phyloP scores from a whole-genome alignment of 805 yeast species.

The Cyberlindnera saturnus region DNA sequence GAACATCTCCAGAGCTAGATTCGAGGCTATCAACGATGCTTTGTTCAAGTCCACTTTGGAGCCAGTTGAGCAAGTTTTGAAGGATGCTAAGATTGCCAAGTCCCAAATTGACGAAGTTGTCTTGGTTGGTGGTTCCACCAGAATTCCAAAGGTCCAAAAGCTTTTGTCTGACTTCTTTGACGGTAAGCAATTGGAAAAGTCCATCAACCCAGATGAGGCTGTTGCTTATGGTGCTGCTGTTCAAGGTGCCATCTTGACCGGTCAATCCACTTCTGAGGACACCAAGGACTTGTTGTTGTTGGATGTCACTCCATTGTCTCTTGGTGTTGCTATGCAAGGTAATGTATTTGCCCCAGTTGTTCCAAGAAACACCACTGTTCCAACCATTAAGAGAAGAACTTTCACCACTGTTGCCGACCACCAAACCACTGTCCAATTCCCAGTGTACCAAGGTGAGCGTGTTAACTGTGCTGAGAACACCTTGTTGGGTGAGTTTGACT shows the following conservation, averaged over 20 bases:
- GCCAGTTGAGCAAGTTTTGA: constrained; percentile 92
- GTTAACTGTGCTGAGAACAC: constrained; percentile 97
- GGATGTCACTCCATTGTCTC: constrained; percentile 96
- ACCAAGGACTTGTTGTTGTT: constrained; percentile 92
- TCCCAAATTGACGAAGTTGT: constrained; percentile 89
- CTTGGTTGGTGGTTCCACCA: constrained; percentile 97
- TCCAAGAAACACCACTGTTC: constrained; percentile 99
- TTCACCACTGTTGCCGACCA: constrained; percentile 98
- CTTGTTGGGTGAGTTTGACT: constrained; percentile 96
- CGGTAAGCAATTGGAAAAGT: constrained; percentile 94
- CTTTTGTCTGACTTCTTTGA: constrained; percentile 91
- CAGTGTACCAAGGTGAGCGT: constrained; percentile 99
- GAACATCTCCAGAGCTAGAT: constrained; percentile 94
- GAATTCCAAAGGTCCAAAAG: constrained; percentile 98
- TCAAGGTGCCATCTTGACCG: constrained; percentile 97
- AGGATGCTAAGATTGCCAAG: constrained; percentile 85
- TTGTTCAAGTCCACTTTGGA: constrained; percentile 89
- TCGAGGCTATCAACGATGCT: constrained; percentile 92
- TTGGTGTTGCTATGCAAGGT: constrained; percentile 99
- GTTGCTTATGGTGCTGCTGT: constrained; percentile 99
- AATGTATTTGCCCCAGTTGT: constrained; percentile 98
- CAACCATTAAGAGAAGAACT: constrained; percentile 97
- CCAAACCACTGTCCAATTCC: constrained; percentile 98
- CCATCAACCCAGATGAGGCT: constrained; percentile 98
- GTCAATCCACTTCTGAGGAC: constrained; percentile 75